phyloP scores from a whole-genome alignment of 768 basidiomycete species.

The Suillus cothurnatus region DNA sequence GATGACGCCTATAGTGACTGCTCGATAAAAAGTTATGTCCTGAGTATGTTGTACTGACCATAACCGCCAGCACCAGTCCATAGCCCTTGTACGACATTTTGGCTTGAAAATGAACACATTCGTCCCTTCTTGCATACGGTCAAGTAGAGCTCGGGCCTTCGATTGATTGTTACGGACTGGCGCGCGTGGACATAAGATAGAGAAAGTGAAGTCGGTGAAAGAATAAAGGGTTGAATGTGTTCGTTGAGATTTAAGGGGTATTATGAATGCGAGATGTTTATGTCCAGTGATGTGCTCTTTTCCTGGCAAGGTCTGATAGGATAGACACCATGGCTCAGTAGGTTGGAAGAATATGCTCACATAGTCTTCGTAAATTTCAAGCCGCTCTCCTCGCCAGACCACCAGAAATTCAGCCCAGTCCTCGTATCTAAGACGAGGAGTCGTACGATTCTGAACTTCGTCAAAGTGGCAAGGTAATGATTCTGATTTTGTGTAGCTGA shows the following conservation, averaged over 20 bases:
- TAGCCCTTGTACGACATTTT: conserved; percentile 74
- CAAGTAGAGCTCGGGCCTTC: conserved; percentile 51
- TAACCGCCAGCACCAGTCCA: conserved; percentile 90
- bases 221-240: conserved; percentile 87
- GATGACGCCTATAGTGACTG: conserved; percentile 52
- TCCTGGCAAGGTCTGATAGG: conserved; percentile 56
- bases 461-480: conserved; percentile 55
- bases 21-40: conserved; percentile 5
- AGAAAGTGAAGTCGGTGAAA: conserved; percentile 83
- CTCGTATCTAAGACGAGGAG: conserved; percentile 60
- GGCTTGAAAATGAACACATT: conserved; percentile 87
- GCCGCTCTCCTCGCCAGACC: conserved; percentile 72
- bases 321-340: conserved; percentile 3
- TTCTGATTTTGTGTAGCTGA: conserved; percentile 63
- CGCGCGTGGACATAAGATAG: conserved; percentile 65
- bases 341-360: conserved; percentile 44
- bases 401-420: conserved; percentile 85
- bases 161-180: conserved; percentile 39
- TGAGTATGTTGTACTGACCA: conserved; percentile 49
- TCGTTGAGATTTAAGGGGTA: conserved; percentile 63
- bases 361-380: conserved; percentile 88
- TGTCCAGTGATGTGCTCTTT: conserved; percentile 69
- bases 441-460: conserved; percentile 66
- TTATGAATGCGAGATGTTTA: conserved; percentile 77
- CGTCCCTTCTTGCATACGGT: conserved; percentile 61